Base-by-base conservation (phyloP, 176 grass and related monocot genomes). In the Phoenix roebelenii region DNA sequence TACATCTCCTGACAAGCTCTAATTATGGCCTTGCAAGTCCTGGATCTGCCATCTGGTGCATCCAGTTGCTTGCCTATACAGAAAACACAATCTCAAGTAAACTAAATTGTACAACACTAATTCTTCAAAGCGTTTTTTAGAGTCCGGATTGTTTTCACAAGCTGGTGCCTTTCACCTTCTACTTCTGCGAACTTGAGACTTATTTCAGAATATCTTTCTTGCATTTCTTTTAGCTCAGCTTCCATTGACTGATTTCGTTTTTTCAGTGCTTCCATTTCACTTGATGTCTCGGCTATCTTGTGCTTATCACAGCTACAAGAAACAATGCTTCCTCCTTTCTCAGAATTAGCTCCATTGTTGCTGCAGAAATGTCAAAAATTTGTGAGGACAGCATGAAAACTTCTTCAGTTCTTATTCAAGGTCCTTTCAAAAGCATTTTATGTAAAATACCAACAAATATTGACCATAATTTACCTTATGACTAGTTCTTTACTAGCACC, bases 131-230 rank as follows among this genome's bases (percentile, higher is more conserved):
- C 80, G 69, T 89, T 98, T 76, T 88, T 98, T 15, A 98, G 84
- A 26, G 84, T 72, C 14, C 94, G 81, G 52, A 98, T 86, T 0
- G 73, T 98, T 85, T 93, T 98, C 50, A 93, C 94, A 1, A 98
- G 94, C 67, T 98, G 88, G 60, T 98, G 94, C 72, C 94, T 77
- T 76, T 98, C 94, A 25, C 94, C 94, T 76, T 98, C 94, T 25
- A 98, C 94, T 35, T 98, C 94, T 0, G 94, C 94, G 16, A 98
- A 98, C 64, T 83, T 88, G 65, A 92, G 76, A 73, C 94, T 98
- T 30, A 93, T 80, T 63, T 89, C 88, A 0, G 94, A 92, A 39
- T 98, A 98, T 59, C 84, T 86, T 30, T 83, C 79, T 4, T 93
- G 94, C 74, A 98, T 86, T 55, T 93, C 94, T 67, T 93, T 98